phyloP scores from a whole-genome alignment of 2,329 filamentous ascomycete species.

The Diaporthe citriasiana region DNA sequence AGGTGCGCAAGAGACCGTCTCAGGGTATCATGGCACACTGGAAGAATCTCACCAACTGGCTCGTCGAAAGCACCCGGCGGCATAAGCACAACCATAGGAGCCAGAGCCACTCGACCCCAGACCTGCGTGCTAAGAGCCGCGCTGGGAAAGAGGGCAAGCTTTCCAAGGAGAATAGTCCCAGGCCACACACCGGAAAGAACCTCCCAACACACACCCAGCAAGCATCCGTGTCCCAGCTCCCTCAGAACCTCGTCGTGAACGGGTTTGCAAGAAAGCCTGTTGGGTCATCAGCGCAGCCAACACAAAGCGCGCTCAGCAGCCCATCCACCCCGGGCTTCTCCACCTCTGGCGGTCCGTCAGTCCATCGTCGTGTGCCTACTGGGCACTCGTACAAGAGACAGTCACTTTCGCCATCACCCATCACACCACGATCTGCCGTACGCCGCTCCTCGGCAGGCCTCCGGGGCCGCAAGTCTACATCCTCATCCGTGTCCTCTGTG shows the following conservation, averaged over 20 bases:
- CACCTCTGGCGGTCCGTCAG: slow-evolving; percentile 42
- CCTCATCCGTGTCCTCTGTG: slow-evolving; percentile 93
- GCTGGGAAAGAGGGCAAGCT: slow-evolving; percentile 56
- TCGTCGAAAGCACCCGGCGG: slow-evolving; percentile 70
- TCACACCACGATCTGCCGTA: slow-evolving; percentile 90
- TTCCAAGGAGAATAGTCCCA: slow-evolving; percentile 67
- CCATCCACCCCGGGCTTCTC: slow-evolving; percentile 50
- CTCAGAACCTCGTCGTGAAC: slow-evolving; percentile 66
- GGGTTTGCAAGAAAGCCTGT: slow-evolving; percentile 54
- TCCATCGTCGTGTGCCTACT: slow-evolving; percentile 51
- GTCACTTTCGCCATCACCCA: slow-evolving; percentile 86
- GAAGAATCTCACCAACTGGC: slow-evolving; percentile 76
- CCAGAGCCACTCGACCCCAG: slow-evolving; percentile 71
- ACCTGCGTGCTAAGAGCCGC: slow-evolving; percentile 67
- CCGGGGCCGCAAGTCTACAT: slow-evolving; percentile 93
- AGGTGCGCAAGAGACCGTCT: slow-evolving; percentile 69
- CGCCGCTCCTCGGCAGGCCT: slow-evolving; percentile 86
- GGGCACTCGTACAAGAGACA: slow-evolving; percentile 75
- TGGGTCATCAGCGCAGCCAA: slow-evolving; percentile 41
- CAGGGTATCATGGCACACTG: slow-evolving; percentile 72
- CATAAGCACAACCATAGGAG: slow-evolving; percentile 63
- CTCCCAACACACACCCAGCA: slow-evolving; percentile 56
- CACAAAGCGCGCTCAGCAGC: slow-evolving; percentile 47
- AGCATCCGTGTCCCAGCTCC: slow-evolving; percentile 59
- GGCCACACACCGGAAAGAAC: slow-evolving; percentile 73